Conservation (phyloP, 352 stramenopile genomes). For the Pythium aristosporum region DNA sequence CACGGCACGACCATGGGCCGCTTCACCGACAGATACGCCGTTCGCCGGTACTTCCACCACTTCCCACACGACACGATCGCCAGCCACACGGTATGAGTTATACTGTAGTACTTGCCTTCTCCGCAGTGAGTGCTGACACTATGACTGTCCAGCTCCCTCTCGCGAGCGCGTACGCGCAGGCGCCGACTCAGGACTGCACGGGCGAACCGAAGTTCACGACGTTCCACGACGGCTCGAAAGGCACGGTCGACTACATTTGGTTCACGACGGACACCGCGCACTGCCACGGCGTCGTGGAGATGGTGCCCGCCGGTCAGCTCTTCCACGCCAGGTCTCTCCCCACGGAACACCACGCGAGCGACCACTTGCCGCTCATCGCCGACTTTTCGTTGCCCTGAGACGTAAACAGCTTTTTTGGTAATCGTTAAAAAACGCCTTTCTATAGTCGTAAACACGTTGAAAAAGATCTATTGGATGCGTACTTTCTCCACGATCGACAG, state of each 20-base stretch:
- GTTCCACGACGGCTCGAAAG: slow-evolving; percentile 59
- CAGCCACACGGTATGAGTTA: slow-evolving; percentile 12
- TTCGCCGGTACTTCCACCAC: slow-evolving; percentile 24
- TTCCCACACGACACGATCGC: slow-evolving; percentile 20
- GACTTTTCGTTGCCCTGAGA: slow-evolving; percentile 44
- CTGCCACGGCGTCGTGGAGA: slow-evolving; percentile 68
- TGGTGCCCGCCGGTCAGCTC: slow-evolving; percentile 47
- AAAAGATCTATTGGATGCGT: slow-evolving; percentile 9
- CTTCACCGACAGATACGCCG: slow-evolving; percentile 13
- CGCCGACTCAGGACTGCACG: slow-evolving; percentile 40
- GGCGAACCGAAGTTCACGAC: slow-evolving; percentile 76
- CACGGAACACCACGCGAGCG: slow-evolving; percentile 53
- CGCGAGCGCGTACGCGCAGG: slow-evolving; percentile 64
- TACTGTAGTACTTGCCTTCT: not conserved
- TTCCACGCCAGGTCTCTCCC: slow-evolving; percentile 51
- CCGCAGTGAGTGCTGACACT: not conserved
- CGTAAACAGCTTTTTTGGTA: not conserved
- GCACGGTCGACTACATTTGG: slow-evolving; percentile 74
- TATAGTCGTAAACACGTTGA: not conserved
- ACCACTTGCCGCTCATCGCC: slow-evolving; percentile 67
- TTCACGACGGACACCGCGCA: slow-evolving; percentile 45
- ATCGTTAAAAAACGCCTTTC: not conserved
- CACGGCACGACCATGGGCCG: slow-evolving; percentile 28
- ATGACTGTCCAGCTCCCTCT: slow-evolving; percentile 38
- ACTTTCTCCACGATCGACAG: not conserved